Evolutionary conservation across 495 filamentous ascomycete genomes (phyloP).

Genomic region (Penicillium robsamsonii): DNA sequence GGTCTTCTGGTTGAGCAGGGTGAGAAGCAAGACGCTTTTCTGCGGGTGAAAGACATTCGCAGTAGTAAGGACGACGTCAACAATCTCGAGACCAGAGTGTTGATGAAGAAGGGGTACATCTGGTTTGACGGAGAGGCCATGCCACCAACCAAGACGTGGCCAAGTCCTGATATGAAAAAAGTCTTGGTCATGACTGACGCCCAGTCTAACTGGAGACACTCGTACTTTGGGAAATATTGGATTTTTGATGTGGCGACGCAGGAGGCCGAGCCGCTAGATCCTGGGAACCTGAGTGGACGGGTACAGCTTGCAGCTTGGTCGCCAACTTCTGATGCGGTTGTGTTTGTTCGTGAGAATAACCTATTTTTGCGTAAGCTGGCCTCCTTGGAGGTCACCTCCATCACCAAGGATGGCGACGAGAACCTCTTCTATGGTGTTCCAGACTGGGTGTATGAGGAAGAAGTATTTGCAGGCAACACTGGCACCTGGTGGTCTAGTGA

Average conservation of each 20-base stretch:
- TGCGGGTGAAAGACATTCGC: slow-evolving; percentile 86
- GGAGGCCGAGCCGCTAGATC: slow-evolving; percentile 73
- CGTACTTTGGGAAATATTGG: slow-evolving; percentile 82
- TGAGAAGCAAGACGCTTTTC: slow-evolving; percentile 59
- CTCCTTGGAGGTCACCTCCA: slow-evolving; percentile 57
- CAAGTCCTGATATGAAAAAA: slow-evolving; percentile 78
- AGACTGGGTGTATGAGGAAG: slow-evolving; percentile 99
- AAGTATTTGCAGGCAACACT: slow-evolving; percentile 77
- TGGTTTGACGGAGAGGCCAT: slow-evolving; percentile 53
- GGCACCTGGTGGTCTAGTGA: slow-evolving; percentile 94
- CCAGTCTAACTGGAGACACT: slow-evolving; percentile 82
- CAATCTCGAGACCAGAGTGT: slow-evolving; percentile 51
- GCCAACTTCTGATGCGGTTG: slow-evolving; percentile 77
- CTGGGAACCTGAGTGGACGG: slow-evolving; percentile 58
- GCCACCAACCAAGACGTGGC: slow-evolving; percentile 58
- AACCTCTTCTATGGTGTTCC: slow-evolving; percentile 96
- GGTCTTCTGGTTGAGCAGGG: slow-evolving; percentile 73
- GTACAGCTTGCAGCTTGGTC: slow-evolving; percentile 90
- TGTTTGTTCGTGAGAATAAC: slow-evolving; percentile 86
- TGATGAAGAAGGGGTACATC: slow-evolving; percentile 72
- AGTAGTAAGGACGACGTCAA: slow-evolving; percentile 47
- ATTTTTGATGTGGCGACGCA: slow-evolving; percentile 89
- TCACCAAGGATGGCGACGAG: slow-evolving; percentile 82
- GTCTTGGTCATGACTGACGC: slow-evolving; percentile 74
- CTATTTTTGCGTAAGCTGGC: slow-evolving; percentile 74